Percentiles rank a stretch among this genome's conserved stretches.
Evolutionary conservation across 1,139 yeast genomes (phyloP).

Genomic region (Hanseniaspora uvarum): DNA sequence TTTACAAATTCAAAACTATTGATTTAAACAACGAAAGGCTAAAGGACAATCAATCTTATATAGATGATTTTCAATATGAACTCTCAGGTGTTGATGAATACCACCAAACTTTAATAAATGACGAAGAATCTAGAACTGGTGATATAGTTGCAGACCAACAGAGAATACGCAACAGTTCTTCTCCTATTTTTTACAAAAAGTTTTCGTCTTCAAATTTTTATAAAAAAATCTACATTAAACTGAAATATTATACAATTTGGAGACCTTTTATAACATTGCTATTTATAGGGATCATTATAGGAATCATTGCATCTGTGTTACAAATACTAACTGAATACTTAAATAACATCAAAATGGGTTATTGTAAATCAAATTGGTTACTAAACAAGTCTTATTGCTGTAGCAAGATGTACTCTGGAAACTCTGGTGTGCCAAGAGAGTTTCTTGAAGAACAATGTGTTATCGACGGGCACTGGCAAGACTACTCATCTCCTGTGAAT

Average conservation of each 20-base stretch:
- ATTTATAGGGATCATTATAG: slow-evolving; percentile 63
- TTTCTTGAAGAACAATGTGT: slow-evolving; percentile 34
- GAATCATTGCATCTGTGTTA: slow-evolving; percentile 69
- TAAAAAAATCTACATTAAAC: slow-evolving; percentile 11
- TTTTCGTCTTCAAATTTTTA: slow-evolving; percentile 11
- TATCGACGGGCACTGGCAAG: slow-evolving; percentile 40
- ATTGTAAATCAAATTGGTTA: slow-evolving; percentile 61
- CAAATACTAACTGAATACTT: slow-evolving; percentile 79
- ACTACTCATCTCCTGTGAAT: slow-evolving; percentile 42
- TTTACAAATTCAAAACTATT: slow-evolving; percentile 13
- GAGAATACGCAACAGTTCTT: not conserved
- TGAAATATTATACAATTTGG: slow-evolving; percentile 36
- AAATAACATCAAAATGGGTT: slow-evolving; percentile 69
- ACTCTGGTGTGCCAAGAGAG: slow-evolving; percentile 30
- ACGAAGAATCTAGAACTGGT: not conserved
- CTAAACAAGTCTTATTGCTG: slow-evolving; percentile 74
- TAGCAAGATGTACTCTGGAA: slow-evolving; percentile 39
- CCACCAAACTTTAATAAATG: slow-evolving; percentile 14
- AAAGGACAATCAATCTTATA: slow-evolving; percentile 11
- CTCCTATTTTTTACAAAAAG: slow-evolving; percentile 10
- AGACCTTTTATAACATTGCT: slow-evolving; percentile 66
- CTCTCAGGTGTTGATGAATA: slow-evolving; percentile 13
- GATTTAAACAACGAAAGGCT: slow-evolving; percentile 16
- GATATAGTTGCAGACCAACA: not conserved
- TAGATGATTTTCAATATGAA: slow-evolving; percentile 15